Base-by-base conservation (phyloP, 2,329 filamentous ascomycete species). In the Hypoxylon sp. region DNA sequence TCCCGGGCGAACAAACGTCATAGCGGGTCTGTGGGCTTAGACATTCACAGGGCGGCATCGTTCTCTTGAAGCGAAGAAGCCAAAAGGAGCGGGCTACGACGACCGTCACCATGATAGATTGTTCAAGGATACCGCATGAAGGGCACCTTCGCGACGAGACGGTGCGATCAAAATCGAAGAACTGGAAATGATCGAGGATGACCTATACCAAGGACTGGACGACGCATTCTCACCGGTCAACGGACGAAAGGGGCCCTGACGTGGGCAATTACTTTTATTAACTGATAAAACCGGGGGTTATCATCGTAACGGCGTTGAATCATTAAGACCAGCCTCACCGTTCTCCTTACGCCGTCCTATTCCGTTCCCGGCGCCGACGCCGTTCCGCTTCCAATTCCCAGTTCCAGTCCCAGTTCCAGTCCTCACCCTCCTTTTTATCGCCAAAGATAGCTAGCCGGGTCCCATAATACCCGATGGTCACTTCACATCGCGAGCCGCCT, bases 401-500 rank as follows among this genome's bases (percentile, higher is more conserved):
- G n/a, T n/a, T n/a, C n/a, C n/a, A n/a, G n/a, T n/a, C n/a, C n/a
- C n/a, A n/a, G n/a, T n/a, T n/a, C n/a, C n/a, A n/a, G n/a, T n/a
- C n/a, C n/a, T n/a, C n/a, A n/a, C n/a, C n/a, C n/a, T n/a, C n/a
- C n/a, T n/a, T n/a, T n/a, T n/a, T n/a, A n/a, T n/a, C n/a, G n/a
- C n/a, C n/a, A n/a, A n/a, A n/a, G n/a, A n/a, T n/a, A n/a, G n/a
- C n/a, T n/a, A n/a, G n/a, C n/a, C n/a, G n/a, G n/a, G n/a, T n/a
- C n/a, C n/a, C n/a, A n/a, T n/a, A n/a, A n/a, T n/a, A n/a, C n/a
- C n/a, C n/a, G n/a, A n/a, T n/a, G n/a, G 12, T 60, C n/a, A 67
- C 22, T 53, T 60, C 3, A 70, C 45, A 1, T 67, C 63, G 7
- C 67, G 65, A 3, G 72, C 71, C 14, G 71, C 69, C 26, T 67